phyloP scores from a whole-genome alignment of 805 yeast species.

The Nakazawaea wyomingensis region DNA sequence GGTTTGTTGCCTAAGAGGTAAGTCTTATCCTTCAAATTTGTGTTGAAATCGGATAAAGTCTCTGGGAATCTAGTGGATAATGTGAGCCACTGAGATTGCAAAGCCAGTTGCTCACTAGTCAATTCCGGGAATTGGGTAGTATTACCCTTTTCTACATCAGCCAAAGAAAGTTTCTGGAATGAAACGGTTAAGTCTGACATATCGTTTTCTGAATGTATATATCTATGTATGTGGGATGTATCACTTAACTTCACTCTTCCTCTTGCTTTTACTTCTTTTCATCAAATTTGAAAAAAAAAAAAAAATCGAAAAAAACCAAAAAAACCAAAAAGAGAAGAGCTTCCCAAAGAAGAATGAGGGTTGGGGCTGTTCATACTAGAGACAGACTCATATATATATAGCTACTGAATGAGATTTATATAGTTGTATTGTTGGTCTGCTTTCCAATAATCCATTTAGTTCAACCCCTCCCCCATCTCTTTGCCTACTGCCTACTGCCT shows the following conservation, averaged over 20 bases:
- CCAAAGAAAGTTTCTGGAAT: slow-evolving; percentile 25
- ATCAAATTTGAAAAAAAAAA: no score
- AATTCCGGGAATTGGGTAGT: slow-evolving; percentile 23
- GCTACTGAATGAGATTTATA: no score
- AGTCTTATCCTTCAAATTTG: slow-evolving; percentile 60
- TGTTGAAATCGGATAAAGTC: slow-evolving; percentile 56
- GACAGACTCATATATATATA: no score
- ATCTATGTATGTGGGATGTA: neutral
- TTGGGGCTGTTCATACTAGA: slow-evolving; percentile 2
- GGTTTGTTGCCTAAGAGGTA: slow-evolving; percentile 66
- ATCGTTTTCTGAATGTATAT: neutral
- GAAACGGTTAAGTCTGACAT: slow-evolving; percentile 21
- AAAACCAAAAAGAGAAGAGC: no score
- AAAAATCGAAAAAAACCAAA: no score
- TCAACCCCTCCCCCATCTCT: no score
- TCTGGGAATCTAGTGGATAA: slow-evolving; percentile 60
- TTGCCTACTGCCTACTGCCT: no score
- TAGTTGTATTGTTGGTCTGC: no score
- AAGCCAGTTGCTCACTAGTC: slow-evolving; percentile 42
- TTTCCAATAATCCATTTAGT: no score
- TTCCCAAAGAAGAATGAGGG: neutral
- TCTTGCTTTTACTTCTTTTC: slow-evolving; percentile 1
- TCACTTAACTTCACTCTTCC: neutral
- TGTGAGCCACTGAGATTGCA: slow-evolving; percentile 74
- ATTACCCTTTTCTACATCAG: slow-evolving; percentile 20